These are phyloP conservation scores for Fusarium scirpi DNA, from an alignment of 2,329 filamentous ascomycete genomes.

Conservation along the genomic window DNA sequence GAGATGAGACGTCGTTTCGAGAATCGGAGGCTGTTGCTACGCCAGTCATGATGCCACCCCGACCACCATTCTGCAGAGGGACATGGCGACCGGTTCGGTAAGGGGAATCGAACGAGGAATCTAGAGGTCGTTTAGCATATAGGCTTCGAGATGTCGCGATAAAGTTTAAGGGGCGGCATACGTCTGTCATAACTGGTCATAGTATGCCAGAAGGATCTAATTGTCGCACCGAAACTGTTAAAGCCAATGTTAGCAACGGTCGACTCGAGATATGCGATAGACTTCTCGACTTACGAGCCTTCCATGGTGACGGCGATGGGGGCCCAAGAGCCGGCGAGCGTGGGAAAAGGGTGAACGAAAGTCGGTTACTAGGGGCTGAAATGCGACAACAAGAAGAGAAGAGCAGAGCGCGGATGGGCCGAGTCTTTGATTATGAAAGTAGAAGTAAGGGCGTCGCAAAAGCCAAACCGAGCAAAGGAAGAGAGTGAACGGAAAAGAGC, in stretches of 20 bases:
- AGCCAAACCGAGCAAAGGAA: constrained; percentile 18
- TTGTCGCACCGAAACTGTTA: constrained; percentile 73
- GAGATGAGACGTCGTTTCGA: constrained; percentile 81
- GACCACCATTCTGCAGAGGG: constrained; percentile 83
- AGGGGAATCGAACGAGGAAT: constrained; percentile 92
- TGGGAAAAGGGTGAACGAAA: constrained; percentile 34
- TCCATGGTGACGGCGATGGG: constrained; percentile 46
- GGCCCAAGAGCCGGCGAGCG: constrained; percentile 37
- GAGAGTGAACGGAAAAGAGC: constrained; percentile 21
- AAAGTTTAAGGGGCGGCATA: constrained; percentile 54
- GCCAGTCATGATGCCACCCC: constrained; percentile 85
- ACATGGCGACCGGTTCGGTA: constrained; percentile 92
- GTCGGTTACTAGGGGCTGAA: constrained; percentile 28
- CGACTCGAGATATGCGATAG: not conserved
- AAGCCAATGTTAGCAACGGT: constrained; percentile 32
- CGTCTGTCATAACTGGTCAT: constrained; percentile 80
- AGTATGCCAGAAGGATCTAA: constrained; percentile 95
- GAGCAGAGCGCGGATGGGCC: constrained; percentile 10
- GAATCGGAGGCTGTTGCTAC: constrained; percentile 92
- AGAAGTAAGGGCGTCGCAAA: constrained; percentile 1
- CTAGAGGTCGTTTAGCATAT: constrained; percentile 59
- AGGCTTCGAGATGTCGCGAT: constrained; percentile 7
- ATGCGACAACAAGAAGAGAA: constrained; percentile 25
- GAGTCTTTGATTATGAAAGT: constrained; percentile 35
- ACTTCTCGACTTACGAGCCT: constrained; percentile 46